Evolutionary conservation across 2,329 filamentous ascomycete genomes (phyloP), one percentile per base, ranked within the genome.

Genomic region (Hypoxylon sp.): DNA sequence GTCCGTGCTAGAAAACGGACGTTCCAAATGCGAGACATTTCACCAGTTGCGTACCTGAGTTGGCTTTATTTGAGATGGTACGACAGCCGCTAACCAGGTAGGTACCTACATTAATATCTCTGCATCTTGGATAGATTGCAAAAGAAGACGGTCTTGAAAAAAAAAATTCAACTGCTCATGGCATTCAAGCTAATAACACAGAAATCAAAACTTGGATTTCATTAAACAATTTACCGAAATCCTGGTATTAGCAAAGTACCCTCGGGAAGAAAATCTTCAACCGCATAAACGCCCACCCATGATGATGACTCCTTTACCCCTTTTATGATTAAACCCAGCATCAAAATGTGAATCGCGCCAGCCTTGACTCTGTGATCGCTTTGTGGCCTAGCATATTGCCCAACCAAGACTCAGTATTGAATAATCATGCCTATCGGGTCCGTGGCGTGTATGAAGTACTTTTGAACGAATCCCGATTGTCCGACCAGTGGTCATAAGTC

Each of bases 391-490:
- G 11, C 32, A 21, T n/a, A 1, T 32, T 13, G 10, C 28, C 28
- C n/a, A 13, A 5, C 25, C 5, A 30, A 23, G 28, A 13, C 1
- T 25, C 5, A 9, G 17, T 10, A n/a, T 48, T 30, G 56, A 41
- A 43, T 14, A 23, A 38, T 61, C 11, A n/a, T 52, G 25, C 41
- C 28, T 60, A 67, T 60, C 58, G 64, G 34, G 52, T 67, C 53
- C 67, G 57, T 21, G 61, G 61, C 23, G 45, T 67, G 25, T 67
- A 67, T 3, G 64, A 67, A 10, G 64, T 67, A 28, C 56, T 65
- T 53, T 57, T 70, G 25, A 60, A 70, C 13, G 60, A 63, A 19
- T 62, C 45, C 34, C 61, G 67, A 28, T 41, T 60, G 34, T 60
- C 64, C 14, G 46, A 50, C 67, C 67, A 70, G 38, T 48, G 60